Evolutionary conservation across 148 eudicot species (phyloP), one percentile per base, ranked within the genome.

Genomic region (Amaranthus palmeri): DNA sequence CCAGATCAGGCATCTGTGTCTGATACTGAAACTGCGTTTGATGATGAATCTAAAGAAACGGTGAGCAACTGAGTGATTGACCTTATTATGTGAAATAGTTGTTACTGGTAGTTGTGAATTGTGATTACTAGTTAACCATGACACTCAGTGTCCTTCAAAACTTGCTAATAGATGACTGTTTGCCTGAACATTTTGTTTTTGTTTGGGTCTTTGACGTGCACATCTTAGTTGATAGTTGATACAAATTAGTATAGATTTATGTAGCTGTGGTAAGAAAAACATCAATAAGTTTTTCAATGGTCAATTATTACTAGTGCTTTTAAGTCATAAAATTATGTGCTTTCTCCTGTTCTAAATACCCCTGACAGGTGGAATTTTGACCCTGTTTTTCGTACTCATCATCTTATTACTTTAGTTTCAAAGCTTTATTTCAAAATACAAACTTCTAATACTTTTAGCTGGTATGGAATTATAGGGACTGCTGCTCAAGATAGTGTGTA

Each of bases 11-110:
- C 76, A 49, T 79, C 89, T 45, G 49, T 73, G 69, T 76, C 93
- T 74, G 88, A 85, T 61, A 75, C 90, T 43, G 93, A 85, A 67
- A 76, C 77, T 14, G 86, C 70, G 4, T 73, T 80, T 10, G 81
- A 84, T 73, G 85, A 85, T 65, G 96, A 86, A 64, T 69, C 83
- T 41, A 80, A 76, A 61, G 76, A 83, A 48, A 79, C 80, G 92
- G 98, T 95, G 79, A 80, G 81, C 56, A n/a, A 49, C 69, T 52
- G 58, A 67, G 10, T 25, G 42, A 55, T 49, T 18, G 47, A 4
- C 25, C 9, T 17, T 18, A 58, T 65, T 6, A 25, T 58, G 69
- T 77, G 42, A 65, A 61, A 51, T 18, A 7, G 9, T 10, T 71
- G 73, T 70, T 12, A 40, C 17, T 46, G 6, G 10, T 14, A 72